Base-by-base conservation (phyloP, 768 basidiomycete species). In the Phlegmacium glaucopus region DNA sequence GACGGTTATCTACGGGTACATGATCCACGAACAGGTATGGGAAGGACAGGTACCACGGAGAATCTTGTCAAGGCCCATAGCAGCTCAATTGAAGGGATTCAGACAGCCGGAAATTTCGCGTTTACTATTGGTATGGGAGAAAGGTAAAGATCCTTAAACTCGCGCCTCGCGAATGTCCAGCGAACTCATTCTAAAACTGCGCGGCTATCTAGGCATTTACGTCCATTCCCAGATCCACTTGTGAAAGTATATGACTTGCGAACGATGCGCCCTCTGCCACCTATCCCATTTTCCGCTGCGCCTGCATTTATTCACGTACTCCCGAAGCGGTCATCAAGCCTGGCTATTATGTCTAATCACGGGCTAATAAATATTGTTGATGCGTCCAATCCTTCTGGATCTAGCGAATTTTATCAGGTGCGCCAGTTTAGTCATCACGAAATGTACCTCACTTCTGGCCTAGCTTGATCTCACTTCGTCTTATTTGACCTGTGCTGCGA, bases 171-270 rank as follows among this genome's bases (percentile, higher is more conserved):
- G 22, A 2, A 22, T 22, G 5, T 22, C 5, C 2, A 22, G 22
- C 22, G 22, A 22, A 10, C 35, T 39, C 7, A 32, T 43, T 11
- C 16, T 34, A 26, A 25, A 27, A 46, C 16, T 43, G 27, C n/a
- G 29, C 26, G 22, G 30, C 4, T 11, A 22, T 49, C 18, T 58
- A 96, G 94, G 64, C 91, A 90, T 65, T 84, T 87, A 6, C 84
- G 87, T 39, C 92, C 94, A 4, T 79, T 87, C 45, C 88, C 90
- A 0, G 95, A 97, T 62, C 90, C 93, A 3, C 73, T 94, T 28
- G 91, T 99, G 53, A 96, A 95, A 67, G 76, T 97, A 10, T 96
- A 87, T 57, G 95, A 99, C 64, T 58, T 91, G 26, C 85, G 95
- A 26, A 90, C 78, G 17, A 80, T 97, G 74, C 78, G 81, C 34